Base-by-base conservation (phyloP, 768 basidiomycete genomes). In the Boletus rex-veris region DNA sequence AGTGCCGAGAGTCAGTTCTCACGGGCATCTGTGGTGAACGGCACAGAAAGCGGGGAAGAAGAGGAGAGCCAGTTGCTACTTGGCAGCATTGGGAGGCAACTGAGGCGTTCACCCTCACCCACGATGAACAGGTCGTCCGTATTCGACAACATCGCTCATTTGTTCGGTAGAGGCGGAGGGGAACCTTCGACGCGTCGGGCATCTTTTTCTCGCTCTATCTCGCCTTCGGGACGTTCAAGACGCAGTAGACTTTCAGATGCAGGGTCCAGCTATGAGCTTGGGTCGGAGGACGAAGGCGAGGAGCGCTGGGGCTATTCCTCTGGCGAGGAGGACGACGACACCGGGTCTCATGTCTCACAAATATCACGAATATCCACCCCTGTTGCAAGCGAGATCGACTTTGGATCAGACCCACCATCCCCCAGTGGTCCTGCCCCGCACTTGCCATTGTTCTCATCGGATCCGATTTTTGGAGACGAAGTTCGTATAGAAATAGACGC, bases 301-400 rank as follows among this genome's bases (percentile, higher is more conserved):
- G 89, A 92, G 58, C 80, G 90, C n/a, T 94, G 92, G 92, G 92
- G 92, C 5, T 94, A 93, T 70, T 84, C 87, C n/a, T 92, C 92
- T 4, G 89, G 82, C 21, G 92, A 94, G 64, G 89, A 80, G 53
- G 80, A 87, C 62, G 81, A 83, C 21, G 76, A 75, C 19, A 76
- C 33, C 14, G 68, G 48, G 14, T 70, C 70, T 30, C 39, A 52
- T 19, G 30, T 31, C 16, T 66, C 68, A 15, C 60, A 26, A n/a
- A 16, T 53, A 21, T 57, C 68, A n/a, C 60, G 21, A n/a, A 14
- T 56, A 26, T 57, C 68, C 16, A 63, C 58, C 39, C 58, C 58
- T 21, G 21, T 79, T 28, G 71, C 77, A 28, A 81, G 78, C 21
- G 86, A 88, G 50, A 79, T 88, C 72, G 79, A 83, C 39, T 90